Evolutionary conservation across 192 early-diverging fungal genomes (phyloP), one percentile per base, ranked within the genome.

Genomic region (Coemansia sp.): DNA sequence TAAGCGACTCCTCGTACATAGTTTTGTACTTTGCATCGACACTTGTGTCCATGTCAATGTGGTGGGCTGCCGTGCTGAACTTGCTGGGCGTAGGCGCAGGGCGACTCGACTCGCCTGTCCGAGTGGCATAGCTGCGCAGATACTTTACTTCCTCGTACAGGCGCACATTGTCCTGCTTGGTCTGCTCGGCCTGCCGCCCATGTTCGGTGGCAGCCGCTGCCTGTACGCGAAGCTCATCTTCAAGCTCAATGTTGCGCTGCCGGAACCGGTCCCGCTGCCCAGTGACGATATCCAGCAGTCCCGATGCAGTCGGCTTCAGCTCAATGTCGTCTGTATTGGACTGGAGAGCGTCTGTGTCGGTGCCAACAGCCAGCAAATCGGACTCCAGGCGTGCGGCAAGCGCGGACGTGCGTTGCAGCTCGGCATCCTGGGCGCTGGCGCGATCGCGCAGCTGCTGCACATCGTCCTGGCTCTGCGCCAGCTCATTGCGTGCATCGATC

Each of bases 121-220:
- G 67, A 60, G 69, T 65, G 52, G 62, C 70, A 69, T 90, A 93
- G 49, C 85, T 87, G 68, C 94, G 92, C 43, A 93, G 83, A 77
- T 91, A 97, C 64, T 91, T 89, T 19, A 94, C 80, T 67, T 91
- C 90, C 68, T 97, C 95, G 69, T 93, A 97, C 53, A 97, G 73
- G 63, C 92, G 91, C 45, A 96, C 59, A 55, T 96, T 96, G 67
- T 97, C 95, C 41, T 82, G 75, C 66, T 90, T 86, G n/a, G 92
- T 67, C 26, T 80, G 83, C 12, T 89, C 85, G 4, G 88, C 68
- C 59, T 93, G 85, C 41, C 79, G 80, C 54, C 79, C 83, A 35
- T 92, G 71, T 19, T 91, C 89, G 2, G 76, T 64, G 6, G 90
- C 73, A 26, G 72, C 70, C 12, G 54, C 67, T 23, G 54, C 60